Conservation (phyloP, 257 asterid species). For the Ligustrum vulgare region DNA sequence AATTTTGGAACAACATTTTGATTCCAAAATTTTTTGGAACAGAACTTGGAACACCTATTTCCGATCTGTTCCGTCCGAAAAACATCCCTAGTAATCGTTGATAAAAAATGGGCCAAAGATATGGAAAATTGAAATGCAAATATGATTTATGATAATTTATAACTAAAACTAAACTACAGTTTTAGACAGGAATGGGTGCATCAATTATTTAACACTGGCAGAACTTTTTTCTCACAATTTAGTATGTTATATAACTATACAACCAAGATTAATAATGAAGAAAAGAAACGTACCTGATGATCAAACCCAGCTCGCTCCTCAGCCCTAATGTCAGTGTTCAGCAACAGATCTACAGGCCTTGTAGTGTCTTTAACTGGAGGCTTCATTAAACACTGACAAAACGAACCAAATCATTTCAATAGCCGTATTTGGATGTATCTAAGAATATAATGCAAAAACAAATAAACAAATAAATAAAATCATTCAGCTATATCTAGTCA, state of each 20-base stretch:
- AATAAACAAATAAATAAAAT: too few relatives aligned
- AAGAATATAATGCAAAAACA: not conserved
- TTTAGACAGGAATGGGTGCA: too few relatives aligned
- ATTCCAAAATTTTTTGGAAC: too few relatives aligned
- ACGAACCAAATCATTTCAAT: conserved; percentile 12
- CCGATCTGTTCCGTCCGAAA: too few relatives aligned
- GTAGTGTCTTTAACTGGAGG: conserved; percentile 75
- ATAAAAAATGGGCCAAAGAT: too few relatives aligned
- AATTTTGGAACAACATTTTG: too few relatives aligned
- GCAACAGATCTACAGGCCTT: conserved; percentile 65
- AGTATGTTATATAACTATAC: not conserved
- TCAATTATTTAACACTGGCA: not conserved
- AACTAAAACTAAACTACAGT: too few relatives aligned
- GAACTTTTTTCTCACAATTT: not conserved
- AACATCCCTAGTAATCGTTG: too few relatives aligned
- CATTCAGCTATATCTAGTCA: not conserved
- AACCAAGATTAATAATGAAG: conserved; percentile 3
- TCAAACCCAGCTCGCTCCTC: conserved; percentile 88
- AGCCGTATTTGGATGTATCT: not conserved
- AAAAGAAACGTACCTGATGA: conserved; percentile 52
- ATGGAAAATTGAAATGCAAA: too few relatives aligned
- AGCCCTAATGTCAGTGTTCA: conserved; percentile 82
- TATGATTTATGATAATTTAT: too few relatives aligned
- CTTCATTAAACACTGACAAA: conserved; percentile 67
- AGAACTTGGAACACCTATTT: too few relatives aligned